A percentile compares a stretch with the other conserved stretches of the same genome.
Evolutionary conservation across 768 basidiomycete genomes (phyloP).

Genomic region (Tylopilus plumbeoviolaceoides): DNA sequence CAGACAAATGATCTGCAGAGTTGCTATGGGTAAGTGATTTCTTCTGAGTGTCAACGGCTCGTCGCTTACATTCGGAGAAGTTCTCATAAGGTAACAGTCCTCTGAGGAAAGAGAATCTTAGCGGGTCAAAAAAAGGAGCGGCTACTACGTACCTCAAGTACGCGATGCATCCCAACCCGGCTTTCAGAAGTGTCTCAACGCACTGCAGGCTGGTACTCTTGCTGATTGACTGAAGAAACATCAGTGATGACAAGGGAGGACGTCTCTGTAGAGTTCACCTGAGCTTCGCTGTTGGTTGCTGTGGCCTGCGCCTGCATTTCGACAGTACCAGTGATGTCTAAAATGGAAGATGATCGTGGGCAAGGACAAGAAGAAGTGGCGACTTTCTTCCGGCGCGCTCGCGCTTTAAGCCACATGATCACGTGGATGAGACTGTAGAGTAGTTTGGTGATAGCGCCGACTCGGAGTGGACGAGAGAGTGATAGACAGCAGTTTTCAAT

Average conservation of each 20-base stretch:
- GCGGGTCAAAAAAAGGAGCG: neutral
- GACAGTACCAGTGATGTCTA: neutral
- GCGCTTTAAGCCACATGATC: conserved; percentile 15
- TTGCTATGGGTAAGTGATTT: neutral
- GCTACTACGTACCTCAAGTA: conserved; percentile 53
- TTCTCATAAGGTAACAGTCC: conserved; percentile 78
- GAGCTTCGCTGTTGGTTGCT: conserved; percentile 16
- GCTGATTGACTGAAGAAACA: conserved; percentile 40
- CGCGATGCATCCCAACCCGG: conserved; percentile 73
- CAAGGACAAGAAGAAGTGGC: neutral
- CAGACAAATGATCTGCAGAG: conserved; percentile 26
- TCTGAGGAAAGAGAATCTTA: conserved; percentile 34
- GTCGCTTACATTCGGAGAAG: conserved; percentile 56
- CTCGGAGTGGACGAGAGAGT: neutral
- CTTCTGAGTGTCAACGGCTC: neutral
- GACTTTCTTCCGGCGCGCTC: conserved; percentile 8
- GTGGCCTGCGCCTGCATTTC: conserved; percentile 27
- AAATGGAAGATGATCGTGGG: neutral
- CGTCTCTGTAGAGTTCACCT: conserved; percentile 13
- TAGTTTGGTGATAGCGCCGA: neutral
- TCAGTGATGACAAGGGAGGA: conserved; percentile 3
- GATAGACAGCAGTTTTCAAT: neutral
- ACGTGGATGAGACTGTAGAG: conserved; percentile 16
- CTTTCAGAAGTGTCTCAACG: conserved; percentile 67
- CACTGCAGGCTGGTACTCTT: conserved; percentile 61